Conservation (phyloP, 805 yeast species). For the Tetrapisispora nanseiensis region DNA sequence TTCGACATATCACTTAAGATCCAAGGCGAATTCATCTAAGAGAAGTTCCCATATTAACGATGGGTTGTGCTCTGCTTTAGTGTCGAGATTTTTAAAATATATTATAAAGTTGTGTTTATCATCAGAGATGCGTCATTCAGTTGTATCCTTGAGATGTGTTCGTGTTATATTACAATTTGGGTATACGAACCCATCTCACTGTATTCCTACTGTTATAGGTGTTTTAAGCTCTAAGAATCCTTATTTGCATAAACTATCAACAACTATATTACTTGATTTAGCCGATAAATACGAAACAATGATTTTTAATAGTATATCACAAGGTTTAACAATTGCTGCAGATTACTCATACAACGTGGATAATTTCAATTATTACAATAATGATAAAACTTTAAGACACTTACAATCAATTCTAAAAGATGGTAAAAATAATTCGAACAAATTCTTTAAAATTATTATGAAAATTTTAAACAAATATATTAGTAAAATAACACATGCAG, state of each 20-base stretch:
- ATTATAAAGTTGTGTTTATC: slow-evolving; percentile 42
- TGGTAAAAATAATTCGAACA: slow-evolving; percentile 13
- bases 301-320: slow-evolving; percentile 53
- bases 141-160: slow-evolving; percentile 44
- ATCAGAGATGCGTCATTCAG: slow-evolving; percentile 38
- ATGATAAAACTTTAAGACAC: slow-evolving; percentile 8
- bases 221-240: slow-evolving; percentile 45
- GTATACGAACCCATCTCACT: slow-evolving; percentile 61
- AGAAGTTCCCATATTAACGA: slow-evolving; percentile 43
- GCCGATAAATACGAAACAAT: slow-evolving; percentile 63
- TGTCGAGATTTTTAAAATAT: slow-evolving; percentile 47
- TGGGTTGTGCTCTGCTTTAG: slow-evolving; percentile 64
- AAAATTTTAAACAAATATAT: slow-evolving; percentile 10
- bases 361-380: slow-evolving; percentile 5
- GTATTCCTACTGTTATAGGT: slow-evolving; percentile 63
- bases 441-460: slow-evolving; percentile 10
- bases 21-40: slow-evolving; percentile 28
- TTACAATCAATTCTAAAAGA: slow-evolving; percentile 13
- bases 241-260: slow-evolving; percentile 39
- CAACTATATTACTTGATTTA: slow-evolving; percentile 43
- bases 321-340: slow-evolving; percentile 51
- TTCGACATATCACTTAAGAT: slow-evolving; percentile 30
- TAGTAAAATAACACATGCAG: slow-evolving; percentile 5
- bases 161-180: slow-evolving; percentile 53
- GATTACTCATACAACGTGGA: slow-evolving; percentile 26